Base-by-base conservation (phyloP, 306 rosid genomes). In the Castanopsis chinensis region DNA sequence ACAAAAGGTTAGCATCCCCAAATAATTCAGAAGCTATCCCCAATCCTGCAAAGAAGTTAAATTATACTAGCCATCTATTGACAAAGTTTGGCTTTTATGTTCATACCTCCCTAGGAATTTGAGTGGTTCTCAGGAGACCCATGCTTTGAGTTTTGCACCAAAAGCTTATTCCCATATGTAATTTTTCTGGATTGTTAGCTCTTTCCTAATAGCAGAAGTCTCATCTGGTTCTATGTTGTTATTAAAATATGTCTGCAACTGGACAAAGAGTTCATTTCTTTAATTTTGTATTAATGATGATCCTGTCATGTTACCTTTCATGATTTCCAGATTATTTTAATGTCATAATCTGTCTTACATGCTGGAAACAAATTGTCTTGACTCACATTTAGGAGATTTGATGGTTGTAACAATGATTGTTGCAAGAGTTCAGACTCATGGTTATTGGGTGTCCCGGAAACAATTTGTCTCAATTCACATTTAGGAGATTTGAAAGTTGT, bases 261-360 rank as follows among this genome's bases (percentile, higher is more conserved):
- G 61, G 76, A 81, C 75, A 75, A 81, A 69, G 59, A 37, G 64
- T 70, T 43, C 20, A 3, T 58, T n/a, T 20, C 23, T 18, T 25
- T 63, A 63, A 10, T 58, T 59, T 18, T 72, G 20, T 19, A 23
- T 59, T 58, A 7, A 55, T 21, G 19, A 53, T 56, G 72, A 64
- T 78, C 56, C 51, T 14, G 23, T 23, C 83, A 78, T 69, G 83
- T 78, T 61, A 69, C 83, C 45, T 80, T 74, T 13, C 27, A 69
- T 28, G 41, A 25, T 83, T 74, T 59, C 13, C 41, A 18, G 10
- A 58, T 37, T 83, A 69, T 75, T 74, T 32, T 52, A 75, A n/a
- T 83, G 73, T 52, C 43, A 12, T 19, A 5, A 14, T 21, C 27
- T 9, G 30, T 59, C 33, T 33, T 52, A 49, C 21, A 41, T 51